phyloP scores from a whole-genome alignment of 2,329 filamentous ascomycete species.

The Aspergillus spinulosporus region DNA sequence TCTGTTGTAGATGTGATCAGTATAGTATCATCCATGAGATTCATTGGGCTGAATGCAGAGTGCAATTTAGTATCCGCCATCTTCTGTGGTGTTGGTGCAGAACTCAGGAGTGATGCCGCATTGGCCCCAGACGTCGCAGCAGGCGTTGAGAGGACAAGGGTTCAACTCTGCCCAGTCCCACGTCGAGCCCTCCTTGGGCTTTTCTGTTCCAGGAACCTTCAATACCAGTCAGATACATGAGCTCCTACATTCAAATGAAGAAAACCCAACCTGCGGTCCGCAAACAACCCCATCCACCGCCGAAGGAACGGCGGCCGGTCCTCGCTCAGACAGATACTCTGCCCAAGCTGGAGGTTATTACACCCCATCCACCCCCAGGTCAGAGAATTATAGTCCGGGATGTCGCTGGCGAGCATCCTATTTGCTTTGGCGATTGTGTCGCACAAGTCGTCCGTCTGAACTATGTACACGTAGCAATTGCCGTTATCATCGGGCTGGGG shows the following conservation, averaged over 20 bases:
- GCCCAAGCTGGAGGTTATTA: constrained; percentile 29
- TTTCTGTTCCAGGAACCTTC: constrained; percentile 39
- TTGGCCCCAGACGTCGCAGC: constrained; percentile 48
- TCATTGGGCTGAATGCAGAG: too few species aligned
- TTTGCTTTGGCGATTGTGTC: constrained; percentile 28
- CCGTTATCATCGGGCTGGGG: constrained; percentile 42
- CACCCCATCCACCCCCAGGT: constrained; percentile 51
- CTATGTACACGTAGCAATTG: constrained; percentile 38
- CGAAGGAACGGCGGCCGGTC: constrained; percentile 45
- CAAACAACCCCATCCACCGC: constrained; percentile 42
- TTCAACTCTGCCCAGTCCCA: constrained; percentile 42
- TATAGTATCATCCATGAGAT: too few species aligned
- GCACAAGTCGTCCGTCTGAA: constrained; percentile 37
- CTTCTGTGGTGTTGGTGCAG: constrained; percentile 31
- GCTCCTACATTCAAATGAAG: too few species aligned
- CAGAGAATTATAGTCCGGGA: constrained; percentile 43
- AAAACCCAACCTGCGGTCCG: constrained; percentile 42
- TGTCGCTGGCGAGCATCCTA: constrained; percentile 36
- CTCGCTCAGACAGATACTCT: constrained; percentile 43
- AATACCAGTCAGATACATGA: not conserved
- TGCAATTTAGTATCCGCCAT: not conserved
- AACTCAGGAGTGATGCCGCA: constrained; percentile 50
- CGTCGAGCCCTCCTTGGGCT: constrained; percentile 28
- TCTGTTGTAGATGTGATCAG: constrained; percentile 25
- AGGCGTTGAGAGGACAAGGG: constrained; percentile 48